Evolutionary conservation across 2,329 filamentous ascomycete genomes (phyloP).

Genomic region (Clathrospora elynae): DNA sequence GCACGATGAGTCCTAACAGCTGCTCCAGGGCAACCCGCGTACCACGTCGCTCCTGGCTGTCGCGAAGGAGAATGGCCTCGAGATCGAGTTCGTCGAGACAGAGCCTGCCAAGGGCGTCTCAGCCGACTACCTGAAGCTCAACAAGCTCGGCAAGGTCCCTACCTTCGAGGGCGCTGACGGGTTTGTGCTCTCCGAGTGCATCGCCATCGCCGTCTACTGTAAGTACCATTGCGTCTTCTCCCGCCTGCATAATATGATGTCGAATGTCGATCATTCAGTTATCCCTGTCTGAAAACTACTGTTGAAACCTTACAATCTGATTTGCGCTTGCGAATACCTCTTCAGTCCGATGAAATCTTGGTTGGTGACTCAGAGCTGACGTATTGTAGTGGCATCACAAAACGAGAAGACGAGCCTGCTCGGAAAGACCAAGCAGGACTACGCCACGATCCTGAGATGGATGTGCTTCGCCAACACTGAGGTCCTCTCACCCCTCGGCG

Average conservation of each 20-base stretch:
- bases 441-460: conserved; percentile 97
- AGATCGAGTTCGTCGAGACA: conserved; percentile 81
- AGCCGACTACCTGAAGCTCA: conserved; percentile 81
- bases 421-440: conserved; percentile 99
- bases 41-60: conserved; percentile 86
- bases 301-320: conserved; percentile 83
- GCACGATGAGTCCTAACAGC: conserved; percentile 34
- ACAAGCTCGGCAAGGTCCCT: conserved; percentile 88
- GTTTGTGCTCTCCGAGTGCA: conserved; percentile 84
- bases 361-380: conserved; percentile 40
- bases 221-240: conserved; percentile 56
- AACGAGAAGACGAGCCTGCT: conserved; percentile 99
- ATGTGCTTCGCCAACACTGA: conserved; percentile 96
- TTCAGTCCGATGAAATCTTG: conserved; percentile 21
- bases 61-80: conserved; percentile 96
- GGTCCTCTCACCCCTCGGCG: conserved; percentile 72
- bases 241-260: conserved; percentile 59
- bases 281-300: conserved; percentile 89
- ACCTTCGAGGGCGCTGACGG: conserved; percentile 92
- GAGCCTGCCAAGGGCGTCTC: conserved; percentile 67
- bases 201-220: conserved; percentile 98
- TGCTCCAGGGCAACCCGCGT: conserved; percentile 79
- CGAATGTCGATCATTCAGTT: conserved; percentile 68
- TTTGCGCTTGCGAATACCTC: conserved; percentile 71
- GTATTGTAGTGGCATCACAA: conserved; percentile 83